A percentile compares a stretch with the other conserved stretches of the same genome.
Conservation (phyloP, 2,329 filamentous ascomycete genomes). For the Pyrenophora graminea region DNA sequence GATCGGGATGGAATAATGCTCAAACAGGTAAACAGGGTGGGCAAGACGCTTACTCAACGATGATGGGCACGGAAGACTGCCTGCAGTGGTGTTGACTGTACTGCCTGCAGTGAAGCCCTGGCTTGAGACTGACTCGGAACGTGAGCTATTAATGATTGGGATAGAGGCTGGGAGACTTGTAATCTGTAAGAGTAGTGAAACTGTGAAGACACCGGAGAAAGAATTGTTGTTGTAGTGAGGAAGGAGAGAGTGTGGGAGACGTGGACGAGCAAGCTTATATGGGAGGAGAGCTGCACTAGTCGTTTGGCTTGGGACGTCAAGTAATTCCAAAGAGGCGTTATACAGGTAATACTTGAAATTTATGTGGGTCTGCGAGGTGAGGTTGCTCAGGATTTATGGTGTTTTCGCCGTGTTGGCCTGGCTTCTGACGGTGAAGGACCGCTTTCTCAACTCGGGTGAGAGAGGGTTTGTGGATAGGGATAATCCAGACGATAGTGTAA, state of each 20-base stretch:
- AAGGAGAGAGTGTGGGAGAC: constrained; percentile 15
- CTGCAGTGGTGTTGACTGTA: constrained; percentile 22
- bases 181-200: neutral
- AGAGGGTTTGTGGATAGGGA: neutral
- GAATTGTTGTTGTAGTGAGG: constrained; percentile 16
- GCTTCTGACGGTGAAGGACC: neutral
- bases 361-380: neutral
- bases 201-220: constrained; percentile 4
- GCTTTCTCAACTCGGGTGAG: neutral
- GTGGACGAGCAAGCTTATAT: constrained; percentile 23
- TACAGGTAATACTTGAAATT: constrained; percentile 13
- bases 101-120: constrained; percentile 17
- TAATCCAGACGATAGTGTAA: neutral
- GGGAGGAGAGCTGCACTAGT: neutral
- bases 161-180: constrained; percentile 2
- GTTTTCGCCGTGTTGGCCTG: neutral
- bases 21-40: neutral
- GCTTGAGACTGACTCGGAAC: constrained; percentile 16
- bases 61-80: constrained; percentile 18
- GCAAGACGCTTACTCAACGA: constrained; percentile 17
- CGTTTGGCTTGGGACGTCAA: constrained; percentile 1
- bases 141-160: neutral
- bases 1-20: neutral
- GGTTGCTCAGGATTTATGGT: neutral
- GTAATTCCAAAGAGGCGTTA: neutral